Percentiles rank a stretch among this genome's conserved stretches.
phyloP scores from a whole-genome alignment of 1,139 yeast species.

The Kodamaea suecica region DNA sequence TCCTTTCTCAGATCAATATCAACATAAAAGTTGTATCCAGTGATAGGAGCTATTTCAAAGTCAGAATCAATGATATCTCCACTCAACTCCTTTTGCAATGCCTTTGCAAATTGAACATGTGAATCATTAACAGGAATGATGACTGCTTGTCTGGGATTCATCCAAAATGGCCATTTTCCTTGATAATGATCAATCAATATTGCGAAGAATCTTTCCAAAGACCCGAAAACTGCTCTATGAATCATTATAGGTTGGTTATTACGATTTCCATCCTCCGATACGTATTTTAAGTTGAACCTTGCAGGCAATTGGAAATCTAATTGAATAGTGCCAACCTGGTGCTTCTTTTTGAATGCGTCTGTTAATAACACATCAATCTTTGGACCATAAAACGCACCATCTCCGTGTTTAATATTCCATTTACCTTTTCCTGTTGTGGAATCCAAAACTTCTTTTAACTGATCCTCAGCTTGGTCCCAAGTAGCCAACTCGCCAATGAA shows the following conservation, averaged over 20 bases:
- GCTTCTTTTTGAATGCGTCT: conserved; percentile 80
- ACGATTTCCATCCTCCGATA: conserved; percentile 46
- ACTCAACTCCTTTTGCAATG: conserved; percentile 45
- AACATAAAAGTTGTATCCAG: conserved; percentile 63
- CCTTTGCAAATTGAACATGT: conserved; percentile 54
- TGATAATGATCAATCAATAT: conserved; percentile 84
- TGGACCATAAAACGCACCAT: conserved; percentile 99
- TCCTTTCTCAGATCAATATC: conserved; percentile 75
- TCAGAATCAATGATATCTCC: conserved; percentile 42
- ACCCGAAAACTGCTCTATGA: conserved; percentile 94
- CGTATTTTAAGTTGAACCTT: conserved; percentile 73
- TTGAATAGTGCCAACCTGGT: conserved; percentile 95
- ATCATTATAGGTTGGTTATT: conserved; percentile 78
- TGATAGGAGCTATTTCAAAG: conserved; percentile 47
- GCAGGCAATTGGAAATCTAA: conserved; percentile 92
- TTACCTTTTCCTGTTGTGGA: conserved; percentile 48
- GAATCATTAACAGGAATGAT: conserved; percentile 73
- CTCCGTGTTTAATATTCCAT: conserved; percentile 84
- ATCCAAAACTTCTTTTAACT: conserved; percentile 63
- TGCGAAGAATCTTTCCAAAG: conserved; percentile 89
- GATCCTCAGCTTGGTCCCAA: conserved; percentile 84
- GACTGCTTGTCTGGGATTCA: conserved; percentile 90
- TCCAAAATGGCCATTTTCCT: conserved; percentile 99
- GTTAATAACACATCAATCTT: conserved; percentile 82
- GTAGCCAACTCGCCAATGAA: conserved; percentile 78